These are phyloP conservation scores for Cercospora zeae-maydis DNA, from an alignment of 2,329 filamentous ascomycete species.

Conservation along the genomic window DNA sequence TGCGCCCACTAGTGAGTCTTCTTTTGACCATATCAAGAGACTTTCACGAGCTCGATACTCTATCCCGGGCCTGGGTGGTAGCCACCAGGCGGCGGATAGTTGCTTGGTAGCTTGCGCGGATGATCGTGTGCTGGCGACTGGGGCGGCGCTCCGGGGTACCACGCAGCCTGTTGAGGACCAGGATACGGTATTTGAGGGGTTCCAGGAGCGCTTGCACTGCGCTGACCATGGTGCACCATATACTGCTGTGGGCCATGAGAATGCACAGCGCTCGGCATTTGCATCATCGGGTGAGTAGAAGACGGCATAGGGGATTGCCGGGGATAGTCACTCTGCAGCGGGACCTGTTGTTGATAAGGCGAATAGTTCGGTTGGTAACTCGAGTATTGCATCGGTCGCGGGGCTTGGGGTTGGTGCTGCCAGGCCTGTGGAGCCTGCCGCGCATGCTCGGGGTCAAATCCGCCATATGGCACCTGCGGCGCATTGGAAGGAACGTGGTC, in stretches of 20 bases:
- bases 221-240: constrained; percentile 10
- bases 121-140: background rate
- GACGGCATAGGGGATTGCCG: background rate
- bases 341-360: background rate
- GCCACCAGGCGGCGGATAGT: background rate
- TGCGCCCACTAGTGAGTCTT: background rate
- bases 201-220: constrained; percentile 9
- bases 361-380: constrained; percentile 4
- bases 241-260: constrained; percentile 9
- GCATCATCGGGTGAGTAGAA: background rate
- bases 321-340: constrained; percentile 1
- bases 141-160: constrained; percentile 8
- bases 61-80: background rate
- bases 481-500: constrained; percentile 12
- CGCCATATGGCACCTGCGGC: constrained; percentile 3
- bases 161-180: constrained; percentile 4
- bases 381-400: constrained; percentile 11
- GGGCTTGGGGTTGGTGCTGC: constrained; percentile 2
- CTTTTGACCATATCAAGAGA: background rate
- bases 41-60: background rate
- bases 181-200: constrained; percentile 1
- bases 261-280: background rate
- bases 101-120: constrained; percentile 1
- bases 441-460: constrained; percentile 1
- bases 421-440: constrained; percentile 8